phyloP scores from a whole-genome alignment of 768 basidiomycete genomes.

The Tricholoma saponaceum region DNA sequence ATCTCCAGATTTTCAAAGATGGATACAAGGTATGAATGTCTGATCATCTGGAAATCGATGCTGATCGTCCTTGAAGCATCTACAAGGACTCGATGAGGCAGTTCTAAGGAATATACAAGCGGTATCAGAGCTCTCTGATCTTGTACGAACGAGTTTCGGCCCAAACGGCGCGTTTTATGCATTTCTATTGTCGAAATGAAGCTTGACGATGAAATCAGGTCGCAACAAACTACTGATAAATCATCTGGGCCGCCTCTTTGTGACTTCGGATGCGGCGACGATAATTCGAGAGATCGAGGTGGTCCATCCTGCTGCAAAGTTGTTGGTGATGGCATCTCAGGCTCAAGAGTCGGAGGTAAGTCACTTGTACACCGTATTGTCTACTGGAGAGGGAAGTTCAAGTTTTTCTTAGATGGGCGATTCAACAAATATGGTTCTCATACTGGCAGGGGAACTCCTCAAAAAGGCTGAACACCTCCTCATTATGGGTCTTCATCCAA shows the following conservation, averaged over 20 bases:
- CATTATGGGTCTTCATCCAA: conserved; percentile 95
- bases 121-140: conserved; percentile 90
- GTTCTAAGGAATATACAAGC: conserved; percentile 95
- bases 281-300: conserved; percentile 98
- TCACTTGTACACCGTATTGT: conserved; percentile 3
- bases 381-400: not conserved
- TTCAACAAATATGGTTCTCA: conserved; percentile 92
- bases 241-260: conserved; percentile 91
- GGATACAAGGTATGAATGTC: conserved; percentile 75
- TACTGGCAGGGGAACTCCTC: conserved; percentile 91
- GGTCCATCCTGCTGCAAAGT: conserved; percentile 96
- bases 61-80: conserved; percentile 42
- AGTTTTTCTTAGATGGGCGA: conserved; percentile 78
- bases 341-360: conserved; percentile 92
- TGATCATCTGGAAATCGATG: not conserved
- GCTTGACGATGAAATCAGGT: conserved; percentile 40
- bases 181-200: not conserved
- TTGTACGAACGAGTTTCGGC: conserved; percentile 94
- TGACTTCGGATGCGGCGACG: conserved; percentile 98
- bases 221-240: conserved; percentile 98
- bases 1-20: conserved; percentile 93
- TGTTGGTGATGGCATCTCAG: conserved; percentile 98
- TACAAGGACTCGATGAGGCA: conserved; percentile 94
- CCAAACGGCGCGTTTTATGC: conserved; percentile 73
- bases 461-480: conserved; percentile 91